These are phyloP conservation scores for Mycosarcoma mackinlayi DNA, from an alignment of 1,284 basidiomycete species.

Conservation along the genomic window DNA sequence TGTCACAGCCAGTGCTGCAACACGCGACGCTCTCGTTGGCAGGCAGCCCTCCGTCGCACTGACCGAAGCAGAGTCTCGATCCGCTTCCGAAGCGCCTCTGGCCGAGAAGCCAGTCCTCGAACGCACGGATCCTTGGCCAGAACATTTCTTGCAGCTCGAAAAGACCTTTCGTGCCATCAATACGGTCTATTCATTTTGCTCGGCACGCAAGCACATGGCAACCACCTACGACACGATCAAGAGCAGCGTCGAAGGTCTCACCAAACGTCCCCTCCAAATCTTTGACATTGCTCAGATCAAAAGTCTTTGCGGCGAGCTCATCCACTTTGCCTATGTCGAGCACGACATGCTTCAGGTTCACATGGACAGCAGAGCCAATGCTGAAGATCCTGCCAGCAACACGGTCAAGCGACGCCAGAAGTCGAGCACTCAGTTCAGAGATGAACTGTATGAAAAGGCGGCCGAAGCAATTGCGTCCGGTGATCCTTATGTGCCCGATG, in stretches of 20 bases:
- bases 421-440: conserved; percentile 23
- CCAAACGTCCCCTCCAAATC: conserved; percentile 82
- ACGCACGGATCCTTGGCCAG: conserved; percentile 65
- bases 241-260: conserved; percentile 79
- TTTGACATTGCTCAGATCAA: conserved; percentile 84
- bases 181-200: conserved; percentile 87
- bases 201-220: conserved; percentile 82
- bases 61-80: conserved; percentile 14
- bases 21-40: conserved; percentile 28
- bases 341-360: conserved; percentile 76
- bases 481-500: conserved; percentile 20
- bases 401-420: conserved; percentile 27
- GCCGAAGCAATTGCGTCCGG: conserved; percentile 29
- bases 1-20: conserved; percentile 17
- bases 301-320: conserved; percentile 83
- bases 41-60: conserved; percentile 33
- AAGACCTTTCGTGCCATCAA: conserved; percentile 79
- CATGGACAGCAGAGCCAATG: conserved; percentile 63
- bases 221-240: conserved; percentile 82
- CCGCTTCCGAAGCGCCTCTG: conserved; percentile 16
- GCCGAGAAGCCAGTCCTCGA: conserved; percentile 32
- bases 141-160: conserved; percentile 69
- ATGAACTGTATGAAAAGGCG: conserved; percentile 51
- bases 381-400: conserved; percentile 35
- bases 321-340: conserved; percentile 85